These are phyloP conservation scores for Lactarius hengduanensis DNA, from an alignment of 768 basidiomycete species.

Conservation along the genomic window DNA sequence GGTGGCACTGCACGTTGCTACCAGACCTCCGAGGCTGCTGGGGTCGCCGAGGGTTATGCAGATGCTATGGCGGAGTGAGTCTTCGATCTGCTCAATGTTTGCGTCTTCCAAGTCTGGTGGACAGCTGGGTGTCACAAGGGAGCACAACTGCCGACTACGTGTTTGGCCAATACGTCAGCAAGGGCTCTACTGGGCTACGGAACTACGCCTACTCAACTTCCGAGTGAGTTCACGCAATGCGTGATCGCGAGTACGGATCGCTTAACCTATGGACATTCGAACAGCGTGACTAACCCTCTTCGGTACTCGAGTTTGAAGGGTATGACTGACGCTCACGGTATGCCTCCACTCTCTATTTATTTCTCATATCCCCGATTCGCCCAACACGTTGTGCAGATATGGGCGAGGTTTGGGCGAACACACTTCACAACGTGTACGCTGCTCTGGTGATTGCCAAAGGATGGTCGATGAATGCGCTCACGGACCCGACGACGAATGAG, in stretches of 20 bases:
- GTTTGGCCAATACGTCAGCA: constrained; percentile 54
- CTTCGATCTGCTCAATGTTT: not conserved
- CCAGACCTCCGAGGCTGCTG: constrained; percentile 59
- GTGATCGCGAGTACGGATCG: constrained; percentile 27
- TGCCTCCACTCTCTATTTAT: constrained; percentile 20
- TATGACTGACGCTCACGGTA: constrained; percentile 49
- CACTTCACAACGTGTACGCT: constrained; percentile 41
- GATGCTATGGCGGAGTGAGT: constrained; percentile 38
- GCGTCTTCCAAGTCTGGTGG: constrained; percentile 8
- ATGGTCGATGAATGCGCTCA: constrained; percentile 38
- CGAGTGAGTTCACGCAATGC: constrained; percentile 37
- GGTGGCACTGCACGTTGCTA: constrained; percentile 58
- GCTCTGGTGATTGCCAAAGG: constrained; percentile 33
- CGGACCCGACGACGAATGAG: constrained; percentile 41
- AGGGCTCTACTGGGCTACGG: constrained; percentile 52
- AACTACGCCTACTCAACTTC: constrained; percentile 57
- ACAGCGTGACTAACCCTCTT: constrained; percentile 41
- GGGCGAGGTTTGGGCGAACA: constrained; percentile 57
- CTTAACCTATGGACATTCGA: not conserved
- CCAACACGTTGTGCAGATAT: constrained; percentile 37
- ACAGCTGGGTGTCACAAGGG: constrained; percentile 41
- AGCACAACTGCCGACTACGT: constrained; percentile 38
- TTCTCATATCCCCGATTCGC: not conserved
- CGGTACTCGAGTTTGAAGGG: constrained; percentile 41
- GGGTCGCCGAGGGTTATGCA: constrained; percentile 38